Percentiles rank a stretch among this genome's conserved stretches.
Evolutionary conservation across 2,329 filamentous ascomycete species (phyloP).

Genomic region (Albifimbria verrucaria): DNA sequence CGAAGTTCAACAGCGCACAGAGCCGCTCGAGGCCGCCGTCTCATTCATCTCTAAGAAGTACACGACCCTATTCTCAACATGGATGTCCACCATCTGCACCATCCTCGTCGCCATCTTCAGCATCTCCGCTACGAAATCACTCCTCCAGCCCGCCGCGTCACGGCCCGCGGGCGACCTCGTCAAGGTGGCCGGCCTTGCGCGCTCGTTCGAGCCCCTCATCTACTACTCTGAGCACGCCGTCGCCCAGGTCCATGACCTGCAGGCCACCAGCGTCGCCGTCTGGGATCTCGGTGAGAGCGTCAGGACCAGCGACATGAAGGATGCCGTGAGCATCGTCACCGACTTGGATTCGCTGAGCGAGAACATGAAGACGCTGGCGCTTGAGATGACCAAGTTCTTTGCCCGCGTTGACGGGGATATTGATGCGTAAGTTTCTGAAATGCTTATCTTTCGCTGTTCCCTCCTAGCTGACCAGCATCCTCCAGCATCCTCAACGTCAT

Average conservation of each 20-base stretch:
- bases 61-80: constrained; percentile 63
- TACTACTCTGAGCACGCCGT: constrained; percentile 91
- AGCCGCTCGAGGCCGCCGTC: constrained; percentile 74
- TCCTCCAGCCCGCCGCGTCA: constrained; percentile 63
- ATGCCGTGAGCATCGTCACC: constrained; percentile 78
- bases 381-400: constrained; percentile 89
- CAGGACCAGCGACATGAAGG: constrained; percentile 85
- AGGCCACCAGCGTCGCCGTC: constrained; percentile 88
- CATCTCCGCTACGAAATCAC: constrained; percentile 59
- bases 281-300: constrained; percentile 94
- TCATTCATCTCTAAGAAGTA: constrained; percentile 60
- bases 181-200: constrained; percentile 84
- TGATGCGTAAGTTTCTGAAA: constrained; percentile 57
- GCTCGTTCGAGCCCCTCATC: constrained; percentile 89
- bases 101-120: constrained; percentile 61
- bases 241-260: constrained; percentile 79
- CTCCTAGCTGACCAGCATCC: background rate
- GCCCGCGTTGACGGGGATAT: constrained; percentile 91
- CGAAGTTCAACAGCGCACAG: constrained; percentile 82
- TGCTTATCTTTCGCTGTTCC: constrained; percentile 13
- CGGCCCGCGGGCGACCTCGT: constrained; percentile 63
- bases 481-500: constrained; percentile 82
- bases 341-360: constrained; percentile 85
- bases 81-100: constrained; percentile 63
- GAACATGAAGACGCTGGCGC: constrained; percentile 76